phyloP scores from a whole-genome alignment of 169 alveolate genomes.

The Plasmodium coatneyi region DNA sequence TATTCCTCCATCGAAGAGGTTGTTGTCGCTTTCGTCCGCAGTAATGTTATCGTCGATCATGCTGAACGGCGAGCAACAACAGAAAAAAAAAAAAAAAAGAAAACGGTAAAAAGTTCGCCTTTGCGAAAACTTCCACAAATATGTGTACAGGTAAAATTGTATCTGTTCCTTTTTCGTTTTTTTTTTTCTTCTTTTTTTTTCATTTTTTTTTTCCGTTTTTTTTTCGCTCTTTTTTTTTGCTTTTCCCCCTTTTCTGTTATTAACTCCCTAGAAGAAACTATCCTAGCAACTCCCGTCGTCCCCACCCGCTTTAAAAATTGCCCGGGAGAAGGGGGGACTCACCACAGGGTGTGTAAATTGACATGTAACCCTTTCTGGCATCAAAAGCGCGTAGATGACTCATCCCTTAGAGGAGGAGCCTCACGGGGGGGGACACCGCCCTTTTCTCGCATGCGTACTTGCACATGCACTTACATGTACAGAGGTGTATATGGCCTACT shows the following conservation, averaged over 20 bases:
- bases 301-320: neutral
- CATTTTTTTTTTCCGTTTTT: too few relatives aligned
- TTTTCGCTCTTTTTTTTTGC: neutral
- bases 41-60: neutral
- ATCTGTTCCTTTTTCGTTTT: neutral
- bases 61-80: neutral
- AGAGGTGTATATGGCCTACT: neutral
- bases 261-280: neutral
- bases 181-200: neutral
- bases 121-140: neutral
- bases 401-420: neutral
- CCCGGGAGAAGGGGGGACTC: neutral
- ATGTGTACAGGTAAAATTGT: neutral
- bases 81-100: neutral
- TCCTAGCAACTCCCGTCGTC: neutral
- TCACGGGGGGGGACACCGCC: neutral
- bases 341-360: neutral
- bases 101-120: neutral
- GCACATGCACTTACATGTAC: neutral
- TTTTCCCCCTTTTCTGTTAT: neutral
- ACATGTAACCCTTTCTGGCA: neutral
- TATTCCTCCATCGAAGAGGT: neutral
- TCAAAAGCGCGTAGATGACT: neutral
- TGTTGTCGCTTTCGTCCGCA: neutral
- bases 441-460: neutral